Conservation (phyloP, 768 basidiomycete species). For the Leccinum aurantiacum region DNA sequence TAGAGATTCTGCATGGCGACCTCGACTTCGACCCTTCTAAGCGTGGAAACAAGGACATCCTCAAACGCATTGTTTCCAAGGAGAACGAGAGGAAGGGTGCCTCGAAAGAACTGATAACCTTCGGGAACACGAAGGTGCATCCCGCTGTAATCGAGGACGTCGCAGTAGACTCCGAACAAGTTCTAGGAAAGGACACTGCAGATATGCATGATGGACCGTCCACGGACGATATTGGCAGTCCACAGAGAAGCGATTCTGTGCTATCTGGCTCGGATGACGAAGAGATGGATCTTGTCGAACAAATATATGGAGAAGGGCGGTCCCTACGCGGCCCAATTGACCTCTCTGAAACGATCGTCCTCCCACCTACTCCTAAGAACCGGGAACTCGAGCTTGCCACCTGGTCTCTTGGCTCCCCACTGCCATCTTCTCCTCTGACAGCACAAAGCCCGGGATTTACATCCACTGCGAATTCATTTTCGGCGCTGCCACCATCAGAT, state of each 20-base stretch:
- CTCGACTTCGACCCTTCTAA: constrained; percentile 89
- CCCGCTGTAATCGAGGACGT: constrained; percentile 22
- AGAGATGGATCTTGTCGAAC: constrained; percentile 96
- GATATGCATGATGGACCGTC: constrained; percentile 23
- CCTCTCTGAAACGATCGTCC: constrained; percentile 78
- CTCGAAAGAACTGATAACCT: constrained; percentile 54
- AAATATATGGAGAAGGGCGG: constrained; percentile 81
- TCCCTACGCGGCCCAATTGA: constrained; percentile 74
- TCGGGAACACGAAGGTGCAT: constrained; percentile 30
- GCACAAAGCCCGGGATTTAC: constrained; percentile 36
- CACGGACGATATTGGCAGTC: constrained; percentile 15
- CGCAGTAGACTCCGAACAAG: constrained; percentile 32
- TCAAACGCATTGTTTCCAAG: constrained; percentile 73
- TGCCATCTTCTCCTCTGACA: constrained; percentile 47
- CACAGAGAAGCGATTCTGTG: constrained; percentile 22
- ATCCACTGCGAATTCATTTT: constrained; percentile 14
- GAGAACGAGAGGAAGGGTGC: constrained; percentile 60
- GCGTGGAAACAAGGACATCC: constrained; percentile 79
- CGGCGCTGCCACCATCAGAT: constrained; percentile 2
- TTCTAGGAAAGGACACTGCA: constrained; percentile 29
- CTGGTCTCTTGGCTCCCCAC: constrained; percentile 63
- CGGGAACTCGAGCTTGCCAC: constrained; percentile 83
- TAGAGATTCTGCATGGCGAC: constrained; percentile 89
- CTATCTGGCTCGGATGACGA: constrained; percentile 53
- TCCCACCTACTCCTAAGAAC: constrained; percentile 83